Base-by-base conservation (phyloP, 192 early-diverging fungal species). In the Haplosporangium gracile region DNA sequence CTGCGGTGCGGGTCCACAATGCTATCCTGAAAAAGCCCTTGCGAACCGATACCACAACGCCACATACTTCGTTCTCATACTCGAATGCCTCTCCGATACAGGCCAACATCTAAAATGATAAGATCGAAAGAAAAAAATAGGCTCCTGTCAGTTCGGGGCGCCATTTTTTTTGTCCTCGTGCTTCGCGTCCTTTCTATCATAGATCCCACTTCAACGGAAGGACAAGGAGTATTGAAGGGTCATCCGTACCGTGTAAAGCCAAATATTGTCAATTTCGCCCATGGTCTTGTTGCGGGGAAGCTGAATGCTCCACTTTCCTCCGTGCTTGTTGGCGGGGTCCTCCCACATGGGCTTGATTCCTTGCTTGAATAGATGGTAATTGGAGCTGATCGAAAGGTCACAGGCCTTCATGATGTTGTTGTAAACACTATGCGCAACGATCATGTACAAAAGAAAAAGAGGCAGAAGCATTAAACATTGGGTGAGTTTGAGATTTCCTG, bases 331-430 rank as follows among this genome's bases (percentile, higher is more conserved):
- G 53, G 90, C 93, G 16, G 94, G 88, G 82, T 99, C 97, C 90
- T 99, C 98, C 97, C 98, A 98, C 93, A 95, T 94, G 13, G 97
- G 98, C 87, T 94, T 93, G 76, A 98, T 90, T 29, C 97, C 97
- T 69, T 95, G 90, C 90, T 97, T 96, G 92, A 99, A 99, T 75
- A 99, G 82, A 76, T 98, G 97, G 88, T 97, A 98, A 91, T 99
- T 98, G 69, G 96, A 93, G 65, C 94, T 95, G 73, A 91, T 88
- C 24, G 92, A 89, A 71, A 98, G 89, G 39, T 95, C 92, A 34
- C 91, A 91, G 5, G 95, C 93, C 75, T 93, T 94, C 74, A 95
- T 90, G 68, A 98, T 92, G 84, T 96, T 96, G 93, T 98, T 98
- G 91, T 95, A 95, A 9, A 97, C 82, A 72, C 82, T 85, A 85